Conservation (phyloP, 176 grass and related monocot genomes). For the Avena atlantica region DNA sequence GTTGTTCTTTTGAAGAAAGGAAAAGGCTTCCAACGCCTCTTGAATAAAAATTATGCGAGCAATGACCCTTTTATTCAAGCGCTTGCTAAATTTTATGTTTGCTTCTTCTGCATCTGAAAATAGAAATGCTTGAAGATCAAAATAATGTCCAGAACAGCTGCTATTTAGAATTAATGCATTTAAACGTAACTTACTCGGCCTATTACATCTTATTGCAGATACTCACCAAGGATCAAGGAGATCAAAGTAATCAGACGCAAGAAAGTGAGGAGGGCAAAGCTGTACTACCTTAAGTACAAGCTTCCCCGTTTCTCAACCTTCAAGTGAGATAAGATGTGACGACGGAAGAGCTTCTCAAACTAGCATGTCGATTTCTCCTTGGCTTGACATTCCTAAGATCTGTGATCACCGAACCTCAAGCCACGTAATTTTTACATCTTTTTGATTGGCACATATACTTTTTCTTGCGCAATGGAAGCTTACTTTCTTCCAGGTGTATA, state of each 20-base stretch:
- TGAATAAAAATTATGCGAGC: background rate
- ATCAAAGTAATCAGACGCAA: conserved; percentile 94
- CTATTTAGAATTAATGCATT: background rate
- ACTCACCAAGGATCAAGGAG: conserved; percentile 96
- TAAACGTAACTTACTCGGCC: background rate
- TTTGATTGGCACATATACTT: conserved; percentile 13
- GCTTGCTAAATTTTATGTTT: background rate
- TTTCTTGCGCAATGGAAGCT: conserved; percentile 28
- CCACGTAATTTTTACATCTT: conserved; percentile 41
- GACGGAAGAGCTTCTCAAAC: conserved; percentile 21
- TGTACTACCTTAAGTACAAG: conserved; percentile 93
- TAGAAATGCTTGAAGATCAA: conserved; percentile 23
- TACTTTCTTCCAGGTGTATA: conserved; percentile 33
- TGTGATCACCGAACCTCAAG: conserved; percentile 35
- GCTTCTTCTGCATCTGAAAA: conserved; percentile 13
- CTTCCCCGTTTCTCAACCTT: conserved; percentile 96
- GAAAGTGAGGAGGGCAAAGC: conserved; percentile 94
- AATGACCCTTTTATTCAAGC: background rate
- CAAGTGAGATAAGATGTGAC: conserved; percentile 69
- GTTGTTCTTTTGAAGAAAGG: background rate
- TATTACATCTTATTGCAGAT: conserved; percentile 56
- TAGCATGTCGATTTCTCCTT: conserved; percentile 42
- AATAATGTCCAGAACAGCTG: background rate
- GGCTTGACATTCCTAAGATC: conserved; percentile 27
- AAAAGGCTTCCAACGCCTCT: background rate